Evolutionary conservation across 306 rosid species (phyloP).

Genomic region (Astragalus glycyphyllos): DNA sequence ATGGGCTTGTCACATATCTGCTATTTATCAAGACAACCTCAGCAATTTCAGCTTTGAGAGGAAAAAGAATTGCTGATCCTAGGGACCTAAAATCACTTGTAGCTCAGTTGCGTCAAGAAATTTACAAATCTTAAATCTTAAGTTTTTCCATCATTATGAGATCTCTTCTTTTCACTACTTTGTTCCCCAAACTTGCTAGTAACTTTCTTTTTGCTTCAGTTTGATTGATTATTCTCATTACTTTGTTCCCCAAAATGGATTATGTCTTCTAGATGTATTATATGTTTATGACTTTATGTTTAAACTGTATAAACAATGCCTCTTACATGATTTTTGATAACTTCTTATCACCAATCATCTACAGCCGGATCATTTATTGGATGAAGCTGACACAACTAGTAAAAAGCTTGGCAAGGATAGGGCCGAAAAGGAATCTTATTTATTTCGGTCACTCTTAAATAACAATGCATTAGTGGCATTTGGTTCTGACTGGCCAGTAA

Average conservation of each 20-base stretch:
- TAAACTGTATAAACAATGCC: neutral
- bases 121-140: constrained; percentile 19
- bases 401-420: constrained; percentile 79
- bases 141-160: constrained; percentile 1
- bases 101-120: constrained; percentile 1
- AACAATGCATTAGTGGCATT: constrained; percentile 61
- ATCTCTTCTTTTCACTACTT: constrained; percentile 3
- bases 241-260: constrained; percentile 2
- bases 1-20: neutral
- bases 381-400: constrained; percentile 62
- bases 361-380: constrained; percentile 81
- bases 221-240: constrained; percentile 1
- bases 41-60: neutral
- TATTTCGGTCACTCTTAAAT: constrained; percentile 62
- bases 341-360: constrained; percentile 38
- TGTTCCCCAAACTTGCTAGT: neutral
- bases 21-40: neutral
- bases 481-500: constrained; percentile 91
- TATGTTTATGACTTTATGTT: constrained; percentile 18
- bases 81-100: neutral
- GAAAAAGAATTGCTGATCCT: constrained; percentile 4
- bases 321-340: neutral
- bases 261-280: neutral
- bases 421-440: constrained; percentile 72
- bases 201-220: neutral